Conservation (phyloP, 2,329 filamentous ascomycete species). For the Colletotrichum noveboracense region DNA sequence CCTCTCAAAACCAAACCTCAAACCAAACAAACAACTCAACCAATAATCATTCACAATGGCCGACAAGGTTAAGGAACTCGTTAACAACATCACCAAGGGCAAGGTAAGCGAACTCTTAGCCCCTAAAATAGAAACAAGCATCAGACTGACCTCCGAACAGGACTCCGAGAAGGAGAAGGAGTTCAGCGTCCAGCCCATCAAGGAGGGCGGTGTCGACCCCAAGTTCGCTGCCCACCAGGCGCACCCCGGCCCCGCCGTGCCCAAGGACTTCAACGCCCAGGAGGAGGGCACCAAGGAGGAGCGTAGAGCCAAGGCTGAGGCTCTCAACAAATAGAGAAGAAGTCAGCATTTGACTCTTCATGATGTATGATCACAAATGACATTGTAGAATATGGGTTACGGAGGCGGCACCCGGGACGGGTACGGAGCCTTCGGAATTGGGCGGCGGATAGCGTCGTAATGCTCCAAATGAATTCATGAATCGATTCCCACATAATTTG, state of each 20-base stretch:
- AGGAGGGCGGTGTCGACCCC: conserved; percentile 43
- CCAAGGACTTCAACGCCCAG: conserved; percentile 56
- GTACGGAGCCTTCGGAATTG: background rate
- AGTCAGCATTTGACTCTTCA: background rate
- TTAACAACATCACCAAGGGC: conserved; percentile 22
- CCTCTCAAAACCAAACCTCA: background rate
- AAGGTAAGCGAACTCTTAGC: background rate
- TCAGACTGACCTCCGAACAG: background rate
- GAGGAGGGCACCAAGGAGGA: conserved; percentile 73
- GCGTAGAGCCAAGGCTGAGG: conserved; percentile 66
- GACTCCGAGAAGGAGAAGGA: conserved; percentile 42
- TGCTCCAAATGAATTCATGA: background rate
- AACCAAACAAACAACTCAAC: background rate
- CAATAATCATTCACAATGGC: conserved; percentile 8
- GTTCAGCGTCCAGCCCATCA: conserved; percentile 51
- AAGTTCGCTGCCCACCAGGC: conserved; percentile 59
- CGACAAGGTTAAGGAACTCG: conserved; percentile 25
- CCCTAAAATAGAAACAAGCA: background rate
- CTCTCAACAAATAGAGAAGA: conserved; percentile 62
- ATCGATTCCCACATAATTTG: background rate
- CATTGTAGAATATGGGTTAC: background rate
- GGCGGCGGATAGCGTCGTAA: conserved; percentile 6
- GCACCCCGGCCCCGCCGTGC: conserved; percentile 62
- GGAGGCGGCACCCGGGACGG: background rate
- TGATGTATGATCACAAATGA: conserved; percentile 10